Conservation (phyloP, 164 flowering plant genomes). For the Chimonanthus salicifolius region DNA sequence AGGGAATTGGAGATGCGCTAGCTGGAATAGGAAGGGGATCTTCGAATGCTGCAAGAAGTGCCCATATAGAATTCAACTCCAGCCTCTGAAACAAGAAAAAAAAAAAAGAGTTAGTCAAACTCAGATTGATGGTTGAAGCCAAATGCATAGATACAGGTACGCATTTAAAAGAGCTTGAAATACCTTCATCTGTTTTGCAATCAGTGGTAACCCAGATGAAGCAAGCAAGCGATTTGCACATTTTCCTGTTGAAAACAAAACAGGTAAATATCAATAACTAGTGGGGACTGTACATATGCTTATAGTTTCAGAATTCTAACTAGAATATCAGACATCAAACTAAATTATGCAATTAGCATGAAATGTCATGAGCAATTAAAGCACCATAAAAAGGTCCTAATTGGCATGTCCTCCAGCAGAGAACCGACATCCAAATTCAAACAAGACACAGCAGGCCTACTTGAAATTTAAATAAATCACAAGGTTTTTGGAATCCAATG, state of each 20-base stretch:
- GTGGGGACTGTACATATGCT: neutral
- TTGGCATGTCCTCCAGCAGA: neutral
- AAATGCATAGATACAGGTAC: neutral
- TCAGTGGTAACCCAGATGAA: conserved; percentile 80
- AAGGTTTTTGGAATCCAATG: too few species aligned
- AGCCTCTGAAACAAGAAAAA: conserved; percentile 46
- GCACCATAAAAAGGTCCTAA: neutral
- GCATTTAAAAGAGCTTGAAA: neutral
- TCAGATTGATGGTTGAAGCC: neutral
- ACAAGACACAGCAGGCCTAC: too few species aligned
- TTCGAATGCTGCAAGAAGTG: conserved; percentile 92
- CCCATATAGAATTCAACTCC: conserved; percentile 91
- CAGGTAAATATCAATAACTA: neutral
- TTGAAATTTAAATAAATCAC: too few species aligned
- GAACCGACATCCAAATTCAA: neutral
- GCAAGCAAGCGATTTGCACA: conserved; percentile 93
- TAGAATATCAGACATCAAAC: neutral
- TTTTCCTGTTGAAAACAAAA: conserved; percentile 52
- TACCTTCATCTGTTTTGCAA: conserved; percentile 97
- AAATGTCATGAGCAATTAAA: neutral
- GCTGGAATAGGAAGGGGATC: conserved; percentile 70
- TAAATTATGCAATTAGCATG: neutral
- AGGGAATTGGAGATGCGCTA: conserved; percentile 23
- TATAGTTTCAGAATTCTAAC: neutral
- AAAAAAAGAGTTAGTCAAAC: conserved; percentile 6